Evolutionary conservation across 163 green algal genomes (phyloP), one percentile per base, ranked within the genome.

Genomic region (Scenedesmus sp.): DNA sequence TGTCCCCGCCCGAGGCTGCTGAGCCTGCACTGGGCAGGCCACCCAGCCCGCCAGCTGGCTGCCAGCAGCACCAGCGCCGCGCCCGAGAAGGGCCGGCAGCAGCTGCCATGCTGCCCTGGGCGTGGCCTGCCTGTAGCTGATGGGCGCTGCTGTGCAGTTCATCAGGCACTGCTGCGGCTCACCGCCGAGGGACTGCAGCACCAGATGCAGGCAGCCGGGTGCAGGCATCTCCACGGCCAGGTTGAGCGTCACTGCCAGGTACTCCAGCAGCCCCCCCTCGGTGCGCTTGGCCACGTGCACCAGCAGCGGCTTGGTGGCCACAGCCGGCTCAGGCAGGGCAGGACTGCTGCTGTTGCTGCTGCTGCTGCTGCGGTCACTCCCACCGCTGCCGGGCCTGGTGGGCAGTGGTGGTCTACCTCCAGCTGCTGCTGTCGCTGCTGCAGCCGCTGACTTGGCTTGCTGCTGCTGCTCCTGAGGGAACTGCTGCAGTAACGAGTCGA

Each of bases 151-250:
- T 10, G 92, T 93, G n/a, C 70, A 86, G 88, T 96, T 96, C 73
- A 88, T 68, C 46, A 96, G 83, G 43, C 93, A 72, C 26, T 94
- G 86, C 56, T 90, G 85, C 13, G 94, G 91, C 80, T 93, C 56
- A 1, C 90, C 91, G 12, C 92, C 93, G n/a, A 96, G 89, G 15
- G 76, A 88, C 61, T 84, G 59, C 43, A 95, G 90, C 40, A 88
- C 37, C 12, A 96, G 56, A 40, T 92, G 76, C 46, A 94, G 70
- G 89, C 94, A 95, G 70, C 92, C 94, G 15, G 93, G 91, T 16
- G 83, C 68, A 61, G 89, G 88, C 86, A 94, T 79, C 81, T 86
- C 81, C n/a, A 95, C 83, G 18, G 81, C 46, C 5, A 95, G 76
- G 7, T 93, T 83, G 12, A 95, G 53, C 20, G 93, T 86, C n/a